Base-by-base conservation (phyloP, 1,139 yeast species). In the Sugiyamaella grinbergsii region DNA sequence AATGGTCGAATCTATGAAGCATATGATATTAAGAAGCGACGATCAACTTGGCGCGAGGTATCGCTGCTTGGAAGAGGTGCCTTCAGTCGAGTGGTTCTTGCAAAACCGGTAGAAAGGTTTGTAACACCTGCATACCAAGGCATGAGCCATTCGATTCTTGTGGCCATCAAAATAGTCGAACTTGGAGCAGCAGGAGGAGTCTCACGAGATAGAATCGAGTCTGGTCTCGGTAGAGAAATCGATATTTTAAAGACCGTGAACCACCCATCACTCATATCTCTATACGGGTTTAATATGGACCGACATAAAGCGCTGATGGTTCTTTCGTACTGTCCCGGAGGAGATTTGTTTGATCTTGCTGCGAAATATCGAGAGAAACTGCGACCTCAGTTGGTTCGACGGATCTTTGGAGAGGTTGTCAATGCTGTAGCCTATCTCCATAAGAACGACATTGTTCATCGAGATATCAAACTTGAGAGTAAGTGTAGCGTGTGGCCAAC, bases 401-500 rank as follows among this genome's bases (percentile, higher is more conserved):
- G 88, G 20, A 71, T 90, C 0, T 83, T 86, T 54, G 77, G 83
- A 15, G 96, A 93, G 64, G 62, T 87, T 1, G 77, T 82, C 5
- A 13, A 39, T 24, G 93, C 95, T 0, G 81, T 90, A 1, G 72
- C 77, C n/a, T 88, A 85, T 64, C 71, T 93, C 50, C 98, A 93
- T 66, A 62, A 70, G 5, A 71, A 78, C 51, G 68, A 77, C 55
- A 78, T 90, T 18, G 85, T 91, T 13, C 98, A 91, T 67, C 79
- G 98, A 55, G 98, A 91, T 64, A 78, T 91, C 58, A 89, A 90
- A 70, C 73, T 91, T 36, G 98, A 91, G 59, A 93, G 62, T 48
- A 29, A 48, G 51, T 48, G 34, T 24, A 6, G 15, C 3, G 10
- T n/a, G n/a, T n/a, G n/a, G n/a, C n/a, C n/a, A n/a, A n/a, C 36